Base-by-base conservation (phyloP, 768 basidiomycete species). In the Lentinula raphanica region DNA sequence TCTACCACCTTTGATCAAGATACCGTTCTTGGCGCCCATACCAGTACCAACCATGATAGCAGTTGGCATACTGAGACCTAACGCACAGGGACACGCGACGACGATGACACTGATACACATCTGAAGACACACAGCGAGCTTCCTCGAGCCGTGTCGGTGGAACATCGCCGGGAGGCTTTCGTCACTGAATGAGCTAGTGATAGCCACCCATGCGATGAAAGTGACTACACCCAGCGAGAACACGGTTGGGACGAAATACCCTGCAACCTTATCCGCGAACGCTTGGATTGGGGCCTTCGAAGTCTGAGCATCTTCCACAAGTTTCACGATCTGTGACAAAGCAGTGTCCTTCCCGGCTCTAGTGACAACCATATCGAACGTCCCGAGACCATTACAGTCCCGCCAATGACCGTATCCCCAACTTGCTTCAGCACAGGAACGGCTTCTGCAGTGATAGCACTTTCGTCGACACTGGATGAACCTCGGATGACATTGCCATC, bases 31-130 rank as follows among this genome's bases (percentile, higher is more conserved):
- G 8, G 97, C 97, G 1, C 97, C 97, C 58, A 98, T 86, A 1
- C 97, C 97, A 0, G 96, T 98, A 17, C 97, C 97, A 31, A 98
- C 97, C 97, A 98, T 98, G 72, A 98, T 94, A 2, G 96, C 97
- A 0, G 97, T 98, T 1, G 97, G 97, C 0, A 96, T 98, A 56
- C 92, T 92, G 59, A 98, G 80, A 4, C 96, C 97, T 32, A 99
- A 81, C 0, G 97, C 96, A 69, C 97, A 99, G 0, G 97, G 97
- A 71, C 97, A 99, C 21, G 97, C 96, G 53, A 99, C 94, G 49
- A 99, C 97, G 59, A 99, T 83, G 61, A 98, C 97, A 39, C 92
- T 94, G 68, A 98, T 99, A 71, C 96, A 98, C 66, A 99, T 86
- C 75, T 96, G 94, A 48, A 99, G 77, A 69, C 95, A 98, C 13